Conservation (phyloP, 1,284 basidiomycete genomes). For the Porphyrellus sp. region DNA sequence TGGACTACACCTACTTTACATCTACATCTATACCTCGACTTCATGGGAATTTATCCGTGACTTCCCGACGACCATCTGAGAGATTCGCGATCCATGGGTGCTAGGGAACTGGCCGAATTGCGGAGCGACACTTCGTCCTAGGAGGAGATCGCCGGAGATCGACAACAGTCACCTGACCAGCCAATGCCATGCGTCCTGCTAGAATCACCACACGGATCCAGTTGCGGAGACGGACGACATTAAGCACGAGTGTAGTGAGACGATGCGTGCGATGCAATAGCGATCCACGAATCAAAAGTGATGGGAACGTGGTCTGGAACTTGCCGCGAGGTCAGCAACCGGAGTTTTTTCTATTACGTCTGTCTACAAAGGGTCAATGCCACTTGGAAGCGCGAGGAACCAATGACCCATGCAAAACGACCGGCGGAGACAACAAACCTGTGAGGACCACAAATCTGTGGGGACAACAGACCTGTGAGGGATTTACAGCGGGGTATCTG, state of each 20-base stretch:
- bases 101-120: background rate
- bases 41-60: constrained; percentile 13
- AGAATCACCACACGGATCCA: background rate
- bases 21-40: constrained; percentile 30
- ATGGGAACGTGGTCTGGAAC: background rate
- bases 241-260: too few species aligned
- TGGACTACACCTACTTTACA: constrained; percentile 32
- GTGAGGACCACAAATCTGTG: background rate
- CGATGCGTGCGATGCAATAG: background rate
- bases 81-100: background rate
- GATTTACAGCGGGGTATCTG: background rate
- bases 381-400: background rate
- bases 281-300: too few species aligned
- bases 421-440: background rate
- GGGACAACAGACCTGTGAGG: background rate
- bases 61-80: background rate
- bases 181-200: too few species aligned
- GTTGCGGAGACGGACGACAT: background rate
- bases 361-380: background rate
- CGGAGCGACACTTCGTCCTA: background rate
- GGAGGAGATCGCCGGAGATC: too few species aligned
- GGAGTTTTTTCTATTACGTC: background rate
- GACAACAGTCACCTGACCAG: too few species aligned
- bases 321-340: background rate
- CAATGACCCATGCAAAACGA: background rate